Base-by-base conservation (phyloP, 2,329 filamentous ascomycete species). In the Microdochium trichocladiopsis region DNA sequence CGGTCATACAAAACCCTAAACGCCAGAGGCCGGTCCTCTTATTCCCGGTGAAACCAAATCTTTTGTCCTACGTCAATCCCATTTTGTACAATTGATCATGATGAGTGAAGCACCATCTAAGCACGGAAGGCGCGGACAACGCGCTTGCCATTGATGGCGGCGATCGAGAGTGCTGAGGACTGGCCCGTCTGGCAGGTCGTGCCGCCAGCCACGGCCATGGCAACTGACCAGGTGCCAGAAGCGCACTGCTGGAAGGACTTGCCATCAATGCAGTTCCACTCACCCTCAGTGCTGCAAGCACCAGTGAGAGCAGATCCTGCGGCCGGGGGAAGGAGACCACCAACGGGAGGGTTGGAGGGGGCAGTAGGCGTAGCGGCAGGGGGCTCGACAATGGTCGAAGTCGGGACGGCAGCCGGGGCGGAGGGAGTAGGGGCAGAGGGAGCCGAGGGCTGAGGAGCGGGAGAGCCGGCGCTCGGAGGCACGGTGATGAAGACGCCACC, bases 201-300 rank as follows among this genome's bases (percentile, higher is more conserved):
- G 1, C 79, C 79, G 0, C 63, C 59, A 0, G 79, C 72, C 12
- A 82, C 58, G 0, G 56, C 43, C 54, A 72, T 70, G 2, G 64
- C 52, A 0, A 65, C 59, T 2, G 77, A 77, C 79, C 79, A 83
- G 0, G 57, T 36, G 9, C 79, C 78, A 2, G 72, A 74, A 8
- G 72, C 79, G 53, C 79, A 83, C 48, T 77, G 77, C 63, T 82
- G 78, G 72, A 73, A 83, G 0, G 72, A 70, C 1, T 61, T 67
- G 14, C 77, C 76, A 0, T 62, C 67, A 6, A 81, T 66, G 56
- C 79, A 83, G 69, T 80, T 80, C 74, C 75, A 83, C 11, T 63
- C 61, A 1, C 79, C 79, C 47, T 80, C 77, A 1, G 57, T 48
- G 8, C 70, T 58, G 64, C 79, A 82, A 1, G 73, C 66, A 18